Conservation (phyloP, 2,329 filamentous ascomycete genomes). For the Immersiporthe knoxdaviesiana region DNA sequence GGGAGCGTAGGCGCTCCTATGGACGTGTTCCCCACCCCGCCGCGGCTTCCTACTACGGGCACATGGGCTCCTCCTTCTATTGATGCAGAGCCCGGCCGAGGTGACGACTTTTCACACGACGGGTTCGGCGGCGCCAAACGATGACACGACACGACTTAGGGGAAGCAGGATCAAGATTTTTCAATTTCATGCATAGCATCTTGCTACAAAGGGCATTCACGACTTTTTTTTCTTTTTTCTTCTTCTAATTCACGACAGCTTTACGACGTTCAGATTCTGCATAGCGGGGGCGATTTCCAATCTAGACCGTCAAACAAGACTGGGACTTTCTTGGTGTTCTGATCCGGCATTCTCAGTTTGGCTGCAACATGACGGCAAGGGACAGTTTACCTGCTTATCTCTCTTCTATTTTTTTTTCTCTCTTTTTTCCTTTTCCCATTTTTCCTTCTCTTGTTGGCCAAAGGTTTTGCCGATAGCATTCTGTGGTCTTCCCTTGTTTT, state of each 20-base stretch:
- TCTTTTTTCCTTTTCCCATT: background rate
- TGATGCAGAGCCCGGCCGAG: background rate
- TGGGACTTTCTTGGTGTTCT: slow-evolving; percentile 7
- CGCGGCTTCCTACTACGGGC: slow-evolving; percentile 32
- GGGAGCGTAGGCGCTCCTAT: slow-evolving; percentile 34
- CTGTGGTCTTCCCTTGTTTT: background rate
- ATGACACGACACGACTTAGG: background rate
- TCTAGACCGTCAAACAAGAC: slow-evolving; percentile 21
- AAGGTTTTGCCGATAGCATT: background rate
- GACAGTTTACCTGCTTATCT: slow-evolving; percentile 7
- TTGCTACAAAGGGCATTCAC: background rate
- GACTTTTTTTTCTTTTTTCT: too few relatives aligned
- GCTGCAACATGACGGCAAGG: slow-evolving; percentile 17
- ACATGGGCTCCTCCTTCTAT: slow-evolving; percentile 8
- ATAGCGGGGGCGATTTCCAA: slow-evolving; percentile 28
- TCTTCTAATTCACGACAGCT: background rate
- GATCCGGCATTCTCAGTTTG: slow-evolving; percentile 4
- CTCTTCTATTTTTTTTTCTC: background rate
- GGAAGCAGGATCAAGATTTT: too few relatives aligned
- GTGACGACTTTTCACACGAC: background rate
- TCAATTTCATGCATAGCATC: slow-evolving; percentile 6
- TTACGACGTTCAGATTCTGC: slow-evolving; percentile 22
- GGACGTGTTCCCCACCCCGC: slow-evolving; percentile 33
- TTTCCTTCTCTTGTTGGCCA: background rate
- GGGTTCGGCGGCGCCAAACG: background rate